Percentiles rank a stretch among this genome's conserved stretches.
Conservation (phyloP, 768 basidiomycete species). For the Mrakia gelida region DNA sequence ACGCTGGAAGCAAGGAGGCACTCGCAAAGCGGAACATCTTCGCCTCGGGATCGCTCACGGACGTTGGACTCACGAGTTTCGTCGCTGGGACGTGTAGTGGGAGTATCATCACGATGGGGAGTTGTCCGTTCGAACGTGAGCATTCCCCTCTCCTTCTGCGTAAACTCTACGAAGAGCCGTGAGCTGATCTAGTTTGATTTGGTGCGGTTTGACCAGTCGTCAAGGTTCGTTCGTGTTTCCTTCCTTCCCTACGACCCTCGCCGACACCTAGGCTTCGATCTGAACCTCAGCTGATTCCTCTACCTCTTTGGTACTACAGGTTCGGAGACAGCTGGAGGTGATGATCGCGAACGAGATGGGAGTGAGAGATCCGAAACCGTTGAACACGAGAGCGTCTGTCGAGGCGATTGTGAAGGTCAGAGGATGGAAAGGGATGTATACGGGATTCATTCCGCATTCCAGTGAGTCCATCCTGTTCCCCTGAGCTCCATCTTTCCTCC, state of each 20-base stretch:
- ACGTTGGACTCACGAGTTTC: conserved; percentile 8
- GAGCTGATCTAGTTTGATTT: too few species aligned
- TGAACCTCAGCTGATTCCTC: neutral
- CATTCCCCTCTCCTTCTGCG: too few species aligned
- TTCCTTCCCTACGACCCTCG: neutral
- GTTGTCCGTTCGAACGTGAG: conserved; percentile 77
- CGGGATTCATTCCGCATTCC: conserved; percentile 82
- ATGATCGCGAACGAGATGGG: conserved; percentile 28
- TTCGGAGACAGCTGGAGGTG: conserved; percentile 76
- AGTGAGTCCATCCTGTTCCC: conserved; percentile 44
- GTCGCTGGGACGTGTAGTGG: conserved; percentile 72
- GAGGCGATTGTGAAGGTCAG: conserved; percentile 20
- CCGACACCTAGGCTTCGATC: too few species aligned
- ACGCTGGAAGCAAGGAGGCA: conserved; percentile 73
- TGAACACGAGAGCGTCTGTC: conserved; percentile 2
- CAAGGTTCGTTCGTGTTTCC: conserved; percentile 56
- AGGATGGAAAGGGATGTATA: conserved; percentile 57
- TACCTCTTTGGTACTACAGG: conserved; percentile 48
- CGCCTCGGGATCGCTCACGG: conserved; percentile 7
- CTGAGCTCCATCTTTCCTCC: neutral
- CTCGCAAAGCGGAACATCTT: conserved; percentile 47
- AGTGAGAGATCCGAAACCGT: conserved; percentile 4
- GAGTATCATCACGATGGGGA: conserved; percentile 79
- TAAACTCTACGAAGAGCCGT: too few species aligned
- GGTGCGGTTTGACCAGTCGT: conserved; percentile 50